Evolutionary conservation across 1,139 yeast genomes (phyloP).

Genomic region (Sugiyamaella neomexicana): DNA sequence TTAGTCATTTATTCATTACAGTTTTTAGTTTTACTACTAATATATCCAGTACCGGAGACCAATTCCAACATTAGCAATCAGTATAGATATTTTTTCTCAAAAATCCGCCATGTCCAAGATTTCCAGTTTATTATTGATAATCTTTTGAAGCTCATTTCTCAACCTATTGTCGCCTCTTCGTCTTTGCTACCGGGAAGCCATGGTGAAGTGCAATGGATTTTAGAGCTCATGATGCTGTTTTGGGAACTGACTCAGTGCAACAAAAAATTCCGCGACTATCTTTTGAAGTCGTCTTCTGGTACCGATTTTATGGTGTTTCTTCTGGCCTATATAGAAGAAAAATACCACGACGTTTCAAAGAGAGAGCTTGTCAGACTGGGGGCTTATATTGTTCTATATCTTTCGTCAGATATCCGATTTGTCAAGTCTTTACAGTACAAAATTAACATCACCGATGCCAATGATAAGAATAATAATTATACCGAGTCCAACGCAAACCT

Average conservation of each 20-base stretch:
- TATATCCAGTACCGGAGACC: slow-evolving; percentile 59
- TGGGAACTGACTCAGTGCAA: slow-evolving; percentile 84
- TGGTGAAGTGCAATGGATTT: slow-evolving; percentile 36
- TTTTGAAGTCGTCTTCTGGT: slow-evolving; percentile 50
- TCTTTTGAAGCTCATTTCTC: slow-evolving; percentile 34
- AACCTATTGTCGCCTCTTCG: slow-evolving; percentile 38
- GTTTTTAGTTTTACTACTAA: slow-evolving; percentile 59
- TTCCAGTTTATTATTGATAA: slow-evolving; percentile 48
- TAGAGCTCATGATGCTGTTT: slow-evolving; percentile 58
- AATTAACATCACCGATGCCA: slow-evolving; percentile 29
- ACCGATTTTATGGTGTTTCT: slow-evolving; percentile 57
- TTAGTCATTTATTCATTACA: slow-evolving; percentile 62
- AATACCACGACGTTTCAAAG: slow-evolving; percentile 45
- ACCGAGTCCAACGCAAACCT: slow-evolving; percentile 29
- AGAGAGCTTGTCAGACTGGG: slow-evolving; percentile 58
- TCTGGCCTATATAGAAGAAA: slow-evolving; percentile 58
- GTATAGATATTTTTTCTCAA: slow-evolving; percentile 40
- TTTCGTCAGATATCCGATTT: slow-evolving; percentile 52
- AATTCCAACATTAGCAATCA: slow-evolving; percentile 27
- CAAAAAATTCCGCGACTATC: slow-evolving; percentile 44
- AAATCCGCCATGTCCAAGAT: slow-evolving; percentile 45
- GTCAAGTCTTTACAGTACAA: slow-evolving; percentile 32
- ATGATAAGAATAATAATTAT: too few relatives aligned
- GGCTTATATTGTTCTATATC: slow-evolving; percentile 58
- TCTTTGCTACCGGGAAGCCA: slow-evolving; percentile 40